Evolutionary conservation across 2,329 filamentous ascomycete species (phyloP).

Genomic region (Neofusicoccum laricinum): DNA sequence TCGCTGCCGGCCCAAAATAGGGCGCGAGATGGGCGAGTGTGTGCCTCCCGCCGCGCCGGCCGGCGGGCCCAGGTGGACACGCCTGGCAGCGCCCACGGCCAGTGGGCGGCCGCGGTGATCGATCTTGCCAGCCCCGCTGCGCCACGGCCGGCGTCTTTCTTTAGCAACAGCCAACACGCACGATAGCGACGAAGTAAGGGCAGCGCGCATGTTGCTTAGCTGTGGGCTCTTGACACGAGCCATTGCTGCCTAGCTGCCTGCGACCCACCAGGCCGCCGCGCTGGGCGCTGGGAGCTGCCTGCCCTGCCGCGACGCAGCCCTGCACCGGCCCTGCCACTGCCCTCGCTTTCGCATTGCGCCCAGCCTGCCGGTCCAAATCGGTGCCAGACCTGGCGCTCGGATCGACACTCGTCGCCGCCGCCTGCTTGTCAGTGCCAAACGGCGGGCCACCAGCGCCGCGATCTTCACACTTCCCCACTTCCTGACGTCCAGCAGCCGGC

Average conservation of each 20-base stretch:
- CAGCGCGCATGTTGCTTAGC: constrained; percentile 9
- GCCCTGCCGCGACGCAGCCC: neutral
- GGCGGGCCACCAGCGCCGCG: constrained; percentile 10
- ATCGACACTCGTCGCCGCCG: constrained; percentile 10
- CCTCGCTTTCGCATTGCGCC: constrained; percentile 14
- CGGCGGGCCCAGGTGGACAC: neutral
- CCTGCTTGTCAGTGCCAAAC: constrained; percentile 11
- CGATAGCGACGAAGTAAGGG: neutral
- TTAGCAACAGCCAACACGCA: constrained; percentile 14
- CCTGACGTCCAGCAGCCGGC: neutral
- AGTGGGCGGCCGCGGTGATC: neutral
- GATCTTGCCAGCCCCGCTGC: constrained; percentile 10
- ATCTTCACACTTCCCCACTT: constrained; percentile 14
- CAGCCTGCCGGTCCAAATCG: constrained; percentile 10
- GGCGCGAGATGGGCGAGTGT: neutral
- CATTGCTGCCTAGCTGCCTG: constrained; percentile 14
- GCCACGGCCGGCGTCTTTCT: constrained; percentile 15
- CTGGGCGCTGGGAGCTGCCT: neutral
- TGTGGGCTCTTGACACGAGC: constrained; percentile 6
- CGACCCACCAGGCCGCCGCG: constrained; percentile 1
- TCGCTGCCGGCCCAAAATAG: constrained; percentile 18
- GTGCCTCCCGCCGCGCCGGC: neutral
- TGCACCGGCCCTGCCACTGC: neutral
- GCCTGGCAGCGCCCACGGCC: no score
- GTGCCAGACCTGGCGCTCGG: constrained; percentile 10